phyloP scores from a whole-genome alignment of 2,329 filamentous ascomycete genomes.

The Venturia nashicola region DNA sequence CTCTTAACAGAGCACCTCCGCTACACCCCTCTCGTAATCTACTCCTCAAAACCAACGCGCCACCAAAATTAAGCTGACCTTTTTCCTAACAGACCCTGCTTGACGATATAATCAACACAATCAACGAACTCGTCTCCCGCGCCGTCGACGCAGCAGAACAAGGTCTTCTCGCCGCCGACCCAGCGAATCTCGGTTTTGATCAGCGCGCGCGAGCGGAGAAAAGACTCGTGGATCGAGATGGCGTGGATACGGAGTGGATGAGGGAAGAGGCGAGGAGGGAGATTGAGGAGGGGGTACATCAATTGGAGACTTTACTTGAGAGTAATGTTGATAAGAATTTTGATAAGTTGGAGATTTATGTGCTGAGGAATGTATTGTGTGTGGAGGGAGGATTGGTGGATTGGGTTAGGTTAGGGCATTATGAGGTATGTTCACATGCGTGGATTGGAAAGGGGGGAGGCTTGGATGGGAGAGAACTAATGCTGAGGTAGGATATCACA shows the following conservation, averaged over 20 bases:
- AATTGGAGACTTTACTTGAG: slow-evolving; percentile 38
- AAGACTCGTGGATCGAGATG: slow-evolving; percentile 22
- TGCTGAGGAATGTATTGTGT: slow-evolving; percentile 59
- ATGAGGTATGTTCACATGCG: slow-evolving; percentile 41
- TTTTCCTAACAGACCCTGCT: slow-evolving; percentile 57
- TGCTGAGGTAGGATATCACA: not conserved
- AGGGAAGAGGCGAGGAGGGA: slow-evolving; percentile 45
- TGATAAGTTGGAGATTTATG: slow-evolving; percentile 56
- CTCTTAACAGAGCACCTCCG: slow-evolving; percentile 92
- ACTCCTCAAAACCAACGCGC: slow-evolving; percentile 8
- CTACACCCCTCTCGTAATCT: slow-evolving; percentile 75
- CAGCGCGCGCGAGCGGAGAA: slow-evolving; percentile 33
- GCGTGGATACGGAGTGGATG: slow-evolving; percentile 22
- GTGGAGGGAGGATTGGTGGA: slow-evolving; percentile 50
- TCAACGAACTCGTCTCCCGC: slow-evolving; percentile 87
- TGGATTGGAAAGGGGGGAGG: not conserved
- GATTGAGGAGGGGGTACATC: slow-evolving; percentile 63
- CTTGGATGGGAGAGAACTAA: not conserved
- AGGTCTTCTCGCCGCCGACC: slow-evolving; percentile 62
- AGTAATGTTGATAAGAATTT: slow-evolving; percentile 38
- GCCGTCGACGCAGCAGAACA: slow-evolving; percentile 80
- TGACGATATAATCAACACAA: slow-evolving; percentile 94
- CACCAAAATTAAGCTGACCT: not conserved
- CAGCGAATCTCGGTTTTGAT: slow-evolving; percentile 69
- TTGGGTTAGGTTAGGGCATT: slow-evolving; percentile 76